Base-by-base conservation (phyloP, 192 early-diverging fungal genomes). In the Coemansia sp. region DNA sequence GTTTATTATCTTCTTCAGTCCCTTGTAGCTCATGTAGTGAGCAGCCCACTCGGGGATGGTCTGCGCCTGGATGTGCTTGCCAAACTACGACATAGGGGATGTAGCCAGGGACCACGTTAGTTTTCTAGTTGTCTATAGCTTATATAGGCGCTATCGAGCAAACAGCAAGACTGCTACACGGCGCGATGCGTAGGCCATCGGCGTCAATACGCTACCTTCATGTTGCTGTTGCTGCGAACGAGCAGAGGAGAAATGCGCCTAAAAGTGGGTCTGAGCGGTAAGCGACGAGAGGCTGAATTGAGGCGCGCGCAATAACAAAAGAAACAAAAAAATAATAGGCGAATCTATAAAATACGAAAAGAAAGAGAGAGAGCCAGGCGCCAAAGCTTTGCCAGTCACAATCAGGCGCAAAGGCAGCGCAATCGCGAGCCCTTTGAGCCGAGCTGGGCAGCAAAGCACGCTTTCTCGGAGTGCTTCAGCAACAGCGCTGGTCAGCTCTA, bases 21-120 rank as follows among this genome's bases (percentile, higher is more conserved):
- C 94, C 82, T 99, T 99, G 87, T 99, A 99, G 86, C 92, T 94
- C 83, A 99, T 88, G 73, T 96, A 98, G 69, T 98, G 93, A 51
- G 86, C 87, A 42, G 91, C 88, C 96, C 96, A 98, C 82, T 98
- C 96, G 60, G 91, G 86, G 66, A 91, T 86, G 73, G 92, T 92
- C 71, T 96, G 94, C 58, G 87, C 90, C 83, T 94, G 92, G 66
- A 99, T 96, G 79, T 93, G 94, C 83, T 99, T 99, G 84, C 97
- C 97, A 77, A 99, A 99, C 94, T 98, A 74, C 42, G 19, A 19
- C 19, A 25, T 17, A 6, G 8, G 15, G 5, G 15, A n/a, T 5
- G 22, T 53, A n/a, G 29, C 29, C 46, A 49, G 24, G 24, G 46
- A 3, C 46, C 24, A 9, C 6, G 27, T 6, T 43, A 43, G n/a